Evolutionary conservation across 495 filamentous ascomycete genomes (phyloP), one percentile per base, ranked within the genome.

Genomic region (Clavariopsis aquatica): DNA sequence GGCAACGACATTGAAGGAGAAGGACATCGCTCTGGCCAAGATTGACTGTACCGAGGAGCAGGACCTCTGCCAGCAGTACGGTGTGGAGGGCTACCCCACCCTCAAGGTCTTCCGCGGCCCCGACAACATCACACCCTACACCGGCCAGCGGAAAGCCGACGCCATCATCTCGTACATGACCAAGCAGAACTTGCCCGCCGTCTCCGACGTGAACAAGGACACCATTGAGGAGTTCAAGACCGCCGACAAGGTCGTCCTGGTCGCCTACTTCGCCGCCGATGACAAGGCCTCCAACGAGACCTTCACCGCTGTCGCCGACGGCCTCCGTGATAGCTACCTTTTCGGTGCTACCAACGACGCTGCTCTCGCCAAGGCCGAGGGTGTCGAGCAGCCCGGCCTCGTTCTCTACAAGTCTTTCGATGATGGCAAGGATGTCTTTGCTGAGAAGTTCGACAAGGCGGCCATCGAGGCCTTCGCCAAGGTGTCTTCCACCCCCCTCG

Each of bases 331-430:
- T 70, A 88, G 84, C 78, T 96, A 89, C 79, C 89, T 96, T 51
- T 99, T 98, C 74, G 94, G 89, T 60, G 84, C 90, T 45, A 90
- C 86, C 72, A 89, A 79, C 72, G 94, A 99, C 74, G 84, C 87
- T 47, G 84, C 80, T 47, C 79, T 99, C 69, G 94, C 94, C 62
- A 87, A 96, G 83, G 84, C 89, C 27, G 94, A 96, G 79, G 92
- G 88, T 72, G 92, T 93, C 70, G 89, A 85, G 69, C 83, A 88
- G 69, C 94, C 94, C 49, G 88, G 89, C 3, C 79, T 99, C 64
- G 91, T 97, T 63, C 84, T 99, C 52, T 98, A 97, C 88, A 99
- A 99, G 84, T 82, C 89, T 41, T 99, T 98, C 68, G 94, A 99
- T 73, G 94, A 97, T 82, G 93, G 93, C 81, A 97, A 96, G 83